Evolutionary conservation across 768 basidiomycete genomes (phyloP), one percentile per base, ranked within the genome.

Genomic region (Lactarius akahatsu): DNA sequence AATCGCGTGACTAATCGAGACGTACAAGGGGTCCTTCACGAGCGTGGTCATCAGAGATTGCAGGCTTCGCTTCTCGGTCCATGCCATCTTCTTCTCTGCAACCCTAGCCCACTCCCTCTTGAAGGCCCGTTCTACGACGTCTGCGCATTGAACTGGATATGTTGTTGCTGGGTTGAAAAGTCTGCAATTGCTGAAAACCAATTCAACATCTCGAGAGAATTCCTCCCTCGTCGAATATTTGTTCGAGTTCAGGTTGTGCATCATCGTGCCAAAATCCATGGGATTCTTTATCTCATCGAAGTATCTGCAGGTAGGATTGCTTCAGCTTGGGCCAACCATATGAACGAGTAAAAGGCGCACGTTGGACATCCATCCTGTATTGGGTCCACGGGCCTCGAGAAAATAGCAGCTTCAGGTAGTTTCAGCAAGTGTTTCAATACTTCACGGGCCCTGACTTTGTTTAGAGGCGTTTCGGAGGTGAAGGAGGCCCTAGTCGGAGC

Each of bases 221-320:
- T 88, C 86, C 60, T 91, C 93, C 89, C 95, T 92, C 2, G 85
- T 88, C 15, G 78, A 70, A 74, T 98, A 99, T 72, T 83, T 80
- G 58, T 82, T 84, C 60, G 84, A 78, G 45, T 82, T 80, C 66
- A 97, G 78, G 73, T 91, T 93, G 45, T 80, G 78, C 16, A 76
- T 75, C 70, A 97, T 91, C 2, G 96, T 96, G 10, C 85, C 86
- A 61, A 98, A 87, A 77, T 98, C 95, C 96, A 98, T 98, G 7
- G 96, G 96, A 70, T 90, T 79, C 66, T 85, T 78, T 73, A 98
- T 96, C 77, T 98, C 96, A 5, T 96, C 87, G 67, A 91, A 86
- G 76, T 98, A 98, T 23, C 94, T 97, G 71, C 20, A 38, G 43
- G 61, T 45, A 34, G 62, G 15, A 28, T 68, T n/a, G 23, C 20